These are phyloP conservation scores for Lonicera japonica DNA, from an alignment of 129 eudicot species.

Conservation along the genomic window DNA sequence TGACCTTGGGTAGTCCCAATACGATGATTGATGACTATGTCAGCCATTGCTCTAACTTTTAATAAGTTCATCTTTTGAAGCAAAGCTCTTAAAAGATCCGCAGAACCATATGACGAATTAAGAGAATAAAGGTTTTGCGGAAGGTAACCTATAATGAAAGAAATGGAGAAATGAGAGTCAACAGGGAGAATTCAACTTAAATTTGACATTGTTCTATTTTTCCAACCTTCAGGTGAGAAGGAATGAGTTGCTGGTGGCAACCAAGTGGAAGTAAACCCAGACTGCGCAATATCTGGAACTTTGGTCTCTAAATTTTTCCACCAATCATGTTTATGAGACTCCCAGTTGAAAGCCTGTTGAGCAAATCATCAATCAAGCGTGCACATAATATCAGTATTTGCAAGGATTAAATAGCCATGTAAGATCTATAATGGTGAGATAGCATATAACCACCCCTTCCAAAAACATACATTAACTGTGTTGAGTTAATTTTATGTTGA, in stretches of 20 bases:
- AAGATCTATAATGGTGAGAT: not conserved
- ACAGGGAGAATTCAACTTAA: not conserved
- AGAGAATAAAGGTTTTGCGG: conserved; percentile 92
- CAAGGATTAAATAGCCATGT: not conserved
- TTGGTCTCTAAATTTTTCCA: conserved; percentile 76
- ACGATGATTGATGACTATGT: conserved; percentile 90
- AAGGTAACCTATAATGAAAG: conserved; percentile 58
- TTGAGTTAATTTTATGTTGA: not conserved
- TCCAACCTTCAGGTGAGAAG: conserved; percentile 71
- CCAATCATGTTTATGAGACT: conserved; percentile 86
- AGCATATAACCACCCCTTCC: not conserved
- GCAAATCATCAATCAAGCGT: conserved; percentile 10
- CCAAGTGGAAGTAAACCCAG: conserved; percentile 95
- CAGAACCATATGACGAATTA: conserved; percentile 81
- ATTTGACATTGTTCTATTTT: not conserved
- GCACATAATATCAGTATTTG: not conserved
- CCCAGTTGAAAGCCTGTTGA: conserved; percentile 87
- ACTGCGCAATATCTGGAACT: conserved; percentile 72
- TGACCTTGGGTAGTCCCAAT: conserved; percentile 73
- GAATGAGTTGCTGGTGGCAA: conserved; percentile 83
- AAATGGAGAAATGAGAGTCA: not conserved
- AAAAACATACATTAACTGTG: not conserved
- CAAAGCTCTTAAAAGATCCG: conserved; percentile 53
- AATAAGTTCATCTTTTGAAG: conserved; percentile 64
- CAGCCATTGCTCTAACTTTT: conserved; percentile 90